Evolutionary conservation across 1,284 basidiomycete genomes (phyloP).

Genomic region (Trichosporon ovoides): DNA sequence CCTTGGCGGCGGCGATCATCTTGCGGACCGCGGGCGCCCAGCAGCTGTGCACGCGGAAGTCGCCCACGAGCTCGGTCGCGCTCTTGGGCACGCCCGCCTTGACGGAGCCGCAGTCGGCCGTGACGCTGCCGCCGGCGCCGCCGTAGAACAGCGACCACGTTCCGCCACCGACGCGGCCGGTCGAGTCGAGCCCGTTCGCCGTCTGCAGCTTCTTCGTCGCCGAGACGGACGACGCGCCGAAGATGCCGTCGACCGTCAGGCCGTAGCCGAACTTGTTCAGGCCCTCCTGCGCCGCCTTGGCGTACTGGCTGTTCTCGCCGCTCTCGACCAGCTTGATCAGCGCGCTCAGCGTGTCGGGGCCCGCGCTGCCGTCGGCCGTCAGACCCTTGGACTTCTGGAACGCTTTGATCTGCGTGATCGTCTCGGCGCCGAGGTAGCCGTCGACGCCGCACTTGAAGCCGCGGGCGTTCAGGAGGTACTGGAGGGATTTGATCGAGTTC

Average conservation of each 20-base stretch:
- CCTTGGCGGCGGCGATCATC: slow-evolving; percentile 6
- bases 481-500: background rate
- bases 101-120: background rate
- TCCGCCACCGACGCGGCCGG: background rate
- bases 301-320: background rate
- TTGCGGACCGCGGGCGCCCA: background rate
- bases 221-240: background rate
- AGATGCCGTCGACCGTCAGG: background rate
- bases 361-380: background rate
- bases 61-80: slow-evolving; percentile 56
- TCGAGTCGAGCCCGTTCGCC: background rate
- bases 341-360: background rate
- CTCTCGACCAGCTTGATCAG: background rate
- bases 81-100: slow-evolving; percentile 31
- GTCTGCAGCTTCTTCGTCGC: slow-evolving; percentile 1
- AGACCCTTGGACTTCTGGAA: background rate
- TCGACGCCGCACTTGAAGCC: background rate
- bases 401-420: background rate
- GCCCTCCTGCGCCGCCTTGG: background rate
- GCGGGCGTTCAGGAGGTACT: background rate
- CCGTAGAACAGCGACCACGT: slow-evolving; percentile 5
- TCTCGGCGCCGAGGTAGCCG: background rate
- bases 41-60: slow-evolving; percentile 12
- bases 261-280: background rate
- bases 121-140: background rate